Evolutionary conservation across 345 rosid genomes (phyloP), one percentile per base, ranked within the genome.

Genomic region (Jatropha curcas): DNA sequence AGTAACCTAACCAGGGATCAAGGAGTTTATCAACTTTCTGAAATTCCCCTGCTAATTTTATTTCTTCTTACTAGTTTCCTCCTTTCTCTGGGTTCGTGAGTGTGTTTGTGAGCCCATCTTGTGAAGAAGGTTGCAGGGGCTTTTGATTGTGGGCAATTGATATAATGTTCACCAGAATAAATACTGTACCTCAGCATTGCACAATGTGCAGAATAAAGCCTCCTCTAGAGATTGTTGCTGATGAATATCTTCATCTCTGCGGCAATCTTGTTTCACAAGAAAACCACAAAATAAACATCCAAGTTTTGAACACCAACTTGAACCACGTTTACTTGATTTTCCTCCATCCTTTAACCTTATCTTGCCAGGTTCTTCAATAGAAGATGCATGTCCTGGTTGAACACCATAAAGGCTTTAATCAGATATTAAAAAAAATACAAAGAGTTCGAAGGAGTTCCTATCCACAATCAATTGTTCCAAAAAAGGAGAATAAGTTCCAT

Each of bases 161-260:
- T 68, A 60, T 19, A 52, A 69, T 37, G 7, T 27, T 22, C 34
- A 50, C 20, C 19, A 37, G 22, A 61, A 68, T 4, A 65, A 63
- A 8, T 7, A 17, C 5, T 22, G 31, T 58, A 92, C 97, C 91
- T 89, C 97, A 24, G 95, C 97, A 84, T 92, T 89, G 86, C 98
- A 92, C 79, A 94, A 77, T 52, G 97, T 88, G 83, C 98, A 94
- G 84, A 92, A 90, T 53, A 92, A 46, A 72, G 90, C 91, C 24
- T 92, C 97, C 77, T 89, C 96, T 60, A 82, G 86, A n/a, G 81
- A 71, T 69, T 78, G 83, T 73, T 84, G 82, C 67, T 69, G 87
- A 5, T 80, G 58, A 46, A 74, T 59, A 72, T 82, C 86, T 39
- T 75, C 86, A 77, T 89, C 95, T 50, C 77, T 85, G 70, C 95